Percentiles rank a stretch among this genome's conserved stretches.
These are phyloP conservation scores for Perilla frutescens DNA, from an alignment of 257 asterid genomes.

Conservation along the genomic window DNA sequence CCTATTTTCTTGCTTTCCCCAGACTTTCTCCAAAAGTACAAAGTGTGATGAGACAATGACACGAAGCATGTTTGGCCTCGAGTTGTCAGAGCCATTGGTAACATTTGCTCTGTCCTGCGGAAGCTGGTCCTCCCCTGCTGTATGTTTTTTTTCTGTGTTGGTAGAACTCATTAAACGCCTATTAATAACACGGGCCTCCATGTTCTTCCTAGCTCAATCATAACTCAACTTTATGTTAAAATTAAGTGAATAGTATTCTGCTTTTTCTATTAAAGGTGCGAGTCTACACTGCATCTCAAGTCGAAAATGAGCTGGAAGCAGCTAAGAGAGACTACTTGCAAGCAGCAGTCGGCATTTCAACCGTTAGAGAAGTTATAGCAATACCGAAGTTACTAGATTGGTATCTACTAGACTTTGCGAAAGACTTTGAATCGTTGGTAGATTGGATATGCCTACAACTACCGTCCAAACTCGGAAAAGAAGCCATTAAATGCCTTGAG, in stretches of 20 bases:
- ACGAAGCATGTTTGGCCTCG: constrained; percentile 65
- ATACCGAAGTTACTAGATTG: constrained; percentile 88
- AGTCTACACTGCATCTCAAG: constrained; percentile 71
- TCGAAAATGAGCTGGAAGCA: constrained; percentile 79
- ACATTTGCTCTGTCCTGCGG: constrained; percentile 97
- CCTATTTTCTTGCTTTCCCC: constrained; percentile 37
- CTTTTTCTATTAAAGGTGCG: constrained; percentile 58
- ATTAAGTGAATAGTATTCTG: neutral
- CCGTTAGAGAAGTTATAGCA: constrained; percentile 50
- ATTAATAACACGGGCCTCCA: neutral
- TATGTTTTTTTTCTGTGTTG: constrained; percentile 44
- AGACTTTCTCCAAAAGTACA: constrained; percentile 65
- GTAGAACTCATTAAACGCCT: neutral
- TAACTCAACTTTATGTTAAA: neutral
- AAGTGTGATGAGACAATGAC: constrained; percentile 60
- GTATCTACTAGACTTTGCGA: constrained; percentile 88
- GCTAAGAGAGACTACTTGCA: constrained; percentile 80
- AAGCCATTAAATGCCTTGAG: constrained; percentile 72
- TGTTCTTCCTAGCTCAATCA: neutral
- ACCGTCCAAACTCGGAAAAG: constrained; percentile 69
- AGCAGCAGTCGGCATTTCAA: constrained; percentile 79
- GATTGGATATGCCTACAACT: constrained; percentile 91
- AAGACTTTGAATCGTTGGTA: constrained; percentile 76
- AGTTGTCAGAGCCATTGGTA: constrained; percentile 77
- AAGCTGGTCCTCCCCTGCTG: constrained; percentile 97